Base-by-base conservation (phyloP, 106 monocot species). In the Apostasia shenzhenica region DNA sequence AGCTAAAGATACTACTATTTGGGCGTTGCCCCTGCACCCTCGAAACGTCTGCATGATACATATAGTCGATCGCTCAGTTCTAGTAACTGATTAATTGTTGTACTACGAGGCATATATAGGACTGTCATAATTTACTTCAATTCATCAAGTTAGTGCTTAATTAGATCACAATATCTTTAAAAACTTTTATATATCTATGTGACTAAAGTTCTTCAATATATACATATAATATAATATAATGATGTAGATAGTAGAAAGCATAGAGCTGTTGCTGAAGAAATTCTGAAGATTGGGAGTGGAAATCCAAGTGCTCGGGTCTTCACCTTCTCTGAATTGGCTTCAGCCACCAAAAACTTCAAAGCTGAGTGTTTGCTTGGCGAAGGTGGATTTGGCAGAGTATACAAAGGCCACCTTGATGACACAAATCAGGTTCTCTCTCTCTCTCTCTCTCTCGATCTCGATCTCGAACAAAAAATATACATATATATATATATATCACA, bases 361-460 rank as follows among this genome's bases (percentile, higher is more conserved):
- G 62, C 55, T 42, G 73, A 74, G 55, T 65, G 45, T 8, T 38
- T 74, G 57, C 45, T 74, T 14, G 73, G 73, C 3, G 73, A 74
- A 74, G 73, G 73, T n/a, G 73, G 73, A 55, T 74, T 74, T 5
- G 73, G 73, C 10, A 74, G 55, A 66, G 73, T 74, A 3, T 74
- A 66, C 54, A 74, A 57, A 74, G 73, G 73, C 8, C 37, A 66
- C 10, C 73, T 74, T 12, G 14, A 65, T 4, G 73, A 74, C 13
- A 74, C 38, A 1, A 66, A 74, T 45, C 73, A 74, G 55, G 73
- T 74, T 66, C 14, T 53, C 3, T 75, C 68, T 41, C 1, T 37
- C 26, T 26, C 26, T 26, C 26, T 26, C 26, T 26, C 26, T 26
- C 26, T n/a, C n/a, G n/a, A n/a, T n/a, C n/a, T n/a, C n/a, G n/a